phyloP scores from a whole-genome alignment of 352 stramenopile genomes.

The Phytophthora constricta region DNA sequence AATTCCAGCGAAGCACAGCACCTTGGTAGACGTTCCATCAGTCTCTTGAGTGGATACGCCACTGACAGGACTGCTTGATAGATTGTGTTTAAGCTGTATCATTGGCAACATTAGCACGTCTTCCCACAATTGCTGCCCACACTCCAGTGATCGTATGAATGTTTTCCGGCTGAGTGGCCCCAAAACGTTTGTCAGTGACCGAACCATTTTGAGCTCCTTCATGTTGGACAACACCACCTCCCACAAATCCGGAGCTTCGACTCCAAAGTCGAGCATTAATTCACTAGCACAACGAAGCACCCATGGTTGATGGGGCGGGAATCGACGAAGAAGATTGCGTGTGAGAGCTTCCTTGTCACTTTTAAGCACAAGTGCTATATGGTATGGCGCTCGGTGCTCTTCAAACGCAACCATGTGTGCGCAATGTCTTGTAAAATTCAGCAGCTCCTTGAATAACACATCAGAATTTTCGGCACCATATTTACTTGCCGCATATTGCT shows the following conservation, averaged over 20 bases:
- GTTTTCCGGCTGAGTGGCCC: constrained; percentile 37
- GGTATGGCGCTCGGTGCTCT: constrained; percentile 57
- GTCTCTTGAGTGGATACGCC: background rate
- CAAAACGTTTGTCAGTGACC: constrained; percentile 49
- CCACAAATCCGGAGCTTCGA: constrained; percentile 53
- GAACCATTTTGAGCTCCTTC: constrained; percentile 52
- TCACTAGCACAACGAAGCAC: constrained; percentile 46
- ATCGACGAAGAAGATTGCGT: constrained; percentile 55
- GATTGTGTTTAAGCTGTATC: constrained; percentile 17
- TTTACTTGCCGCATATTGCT: constrained; percentile 29
- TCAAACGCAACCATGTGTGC: constrained; percentile 59
- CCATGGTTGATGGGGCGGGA: constrained; percentile 31
- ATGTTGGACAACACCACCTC: constrained; percentile 55
- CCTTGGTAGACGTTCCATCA: background rate
- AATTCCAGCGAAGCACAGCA: constrained; percentile 31
- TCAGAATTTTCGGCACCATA: constrained; percentile 23
- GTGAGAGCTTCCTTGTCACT: constrained; percentile 54
- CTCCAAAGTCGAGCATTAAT: constrained; percentile 64
- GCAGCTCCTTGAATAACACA: constrained; percentile 42
- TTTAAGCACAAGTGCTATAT: constrained; percentile 48
- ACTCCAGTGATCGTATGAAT: constrained; percentile 45
- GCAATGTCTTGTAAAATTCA: constrained; percentile 43
- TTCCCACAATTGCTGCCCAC: constrained; percentile 46
- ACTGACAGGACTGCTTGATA: background rate
- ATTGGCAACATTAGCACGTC: constrained; percentile 38